Evolutionary conservation across 139 green algal genomes (phyloP), one percentile per base, ranked within the genome.

Genomic region (Auxenochlorella pyrenoidosa): DNA sequence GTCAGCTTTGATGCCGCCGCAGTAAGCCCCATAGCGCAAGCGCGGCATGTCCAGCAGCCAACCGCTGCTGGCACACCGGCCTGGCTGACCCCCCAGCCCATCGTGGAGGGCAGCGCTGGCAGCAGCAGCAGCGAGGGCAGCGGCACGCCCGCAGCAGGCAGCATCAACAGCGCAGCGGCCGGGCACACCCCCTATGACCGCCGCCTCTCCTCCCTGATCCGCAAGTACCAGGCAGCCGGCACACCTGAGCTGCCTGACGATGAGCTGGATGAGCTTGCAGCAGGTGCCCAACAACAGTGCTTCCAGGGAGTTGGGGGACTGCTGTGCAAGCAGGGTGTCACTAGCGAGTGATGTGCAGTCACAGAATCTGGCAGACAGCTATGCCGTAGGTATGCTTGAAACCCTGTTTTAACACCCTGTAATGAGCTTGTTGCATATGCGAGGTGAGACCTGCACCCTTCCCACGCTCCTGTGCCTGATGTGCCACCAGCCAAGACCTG

Each of bases 111-210:
- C 86, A 87, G 86, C 44, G 72, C 18, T 40, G 34, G 43, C 87
- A 38, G 59, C 79, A 51, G 43, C 87, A 21, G 59, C 79, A 51
- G 54, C 38, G 58, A 86, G 32, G 87, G 40, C 66, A 32, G 22
- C 51, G 82, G 71, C 71, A 43, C 60, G 3, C 54, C 54, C 18
- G 79, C 19, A 24, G 40, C 47, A 10, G 40, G 71, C 32, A 85
- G 40, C 81, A 79, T 88, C 18, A 91, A 91, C 78, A 91, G 84
- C 80, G 36, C 60, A 4, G 40, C 75, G 19, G 88, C 88, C 15
- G 88, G 88, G 3, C 43, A 38, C 47, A 91, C 88, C 22, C 88
- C 88, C 4, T 91, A 78, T 82, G 88, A 91, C 71, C 44, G 70
- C 13, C 84, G 85, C 30, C 72, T 91, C n/a, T 89, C 88, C 3